These are phyloP conservation scores for Decorospora gaudefroyi DNA, from an alignment of 2,329 filamentous ascomycete genomes.

Conservation along the genomic window DNA sequence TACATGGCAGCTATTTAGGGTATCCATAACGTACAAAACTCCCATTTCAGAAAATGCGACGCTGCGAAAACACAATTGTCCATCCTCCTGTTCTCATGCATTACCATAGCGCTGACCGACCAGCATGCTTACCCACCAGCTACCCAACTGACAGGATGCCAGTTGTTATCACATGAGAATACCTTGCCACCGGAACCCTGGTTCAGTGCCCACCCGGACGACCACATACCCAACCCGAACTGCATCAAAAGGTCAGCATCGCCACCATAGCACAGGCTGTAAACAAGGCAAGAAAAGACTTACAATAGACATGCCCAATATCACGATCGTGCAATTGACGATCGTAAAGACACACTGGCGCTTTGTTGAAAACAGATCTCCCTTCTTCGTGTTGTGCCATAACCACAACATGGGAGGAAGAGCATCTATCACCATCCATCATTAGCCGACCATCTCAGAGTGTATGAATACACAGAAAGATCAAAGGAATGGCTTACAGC, in stretches of 20 bases:
- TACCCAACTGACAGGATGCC: constrained; percentile 28
- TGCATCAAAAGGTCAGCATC: constrained; percentile 10
- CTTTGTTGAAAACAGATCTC: constrained; percentile 41
- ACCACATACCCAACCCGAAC: constrained; percentile 39
- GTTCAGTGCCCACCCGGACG: constrained; percentile 31
- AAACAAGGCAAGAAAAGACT: constrained; percentile 7
- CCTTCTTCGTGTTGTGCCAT: constrained; percentile 52
- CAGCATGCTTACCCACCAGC: background rate
- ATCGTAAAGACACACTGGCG: constrained; percentile 53
- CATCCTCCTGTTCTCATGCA: background rate
- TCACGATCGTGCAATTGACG: constrained; percentile 53
- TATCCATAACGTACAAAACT: no score
- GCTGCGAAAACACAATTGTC: no score
- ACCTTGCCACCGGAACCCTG: constrained; percentile 31
- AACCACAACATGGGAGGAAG: constrained; percentile 55
- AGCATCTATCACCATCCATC: constrained; percentile 35
- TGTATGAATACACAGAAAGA: background rate
- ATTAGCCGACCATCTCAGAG: background rate
- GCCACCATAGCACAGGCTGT: no score
- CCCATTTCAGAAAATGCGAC: no score
- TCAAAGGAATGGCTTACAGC: constrained; percentile 47
- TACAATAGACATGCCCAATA: constrained; percentile 38
- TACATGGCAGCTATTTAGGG: no score
- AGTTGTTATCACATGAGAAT: constrained; percentile 42
- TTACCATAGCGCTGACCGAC: background rate